A percentile compares a stretch with the other conserved stretches of the same genome.
phyloP scores from a whole-genome alignment of 371 early-diverging fungal species.

The Apophysomyces sp. region DNA sequence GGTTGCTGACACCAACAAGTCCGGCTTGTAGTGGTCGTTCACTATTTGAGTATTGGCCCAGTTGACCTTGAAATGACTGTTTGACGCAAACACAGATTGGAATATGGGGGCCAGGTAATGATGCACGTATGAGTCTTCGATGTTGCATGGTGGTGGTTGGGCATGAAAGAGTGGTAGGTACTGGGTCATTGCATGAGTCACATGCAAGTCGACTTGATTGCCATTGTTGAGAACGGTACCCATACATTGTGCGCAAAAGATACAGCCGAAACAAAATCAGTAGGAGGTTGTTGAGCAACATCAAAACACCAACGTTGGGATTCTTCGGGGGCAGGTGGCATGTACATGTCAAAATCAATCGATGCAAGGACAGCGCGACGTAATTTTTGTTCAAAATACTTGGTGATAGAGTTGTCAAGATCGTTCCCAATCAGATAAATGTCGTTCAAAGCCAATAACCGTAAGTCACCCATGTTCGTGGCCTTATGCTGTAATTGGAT shows the following conservation, averaged over 20 bases:
- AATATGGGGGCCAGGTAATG: background rate
- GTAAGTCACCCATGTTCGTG: background rate
- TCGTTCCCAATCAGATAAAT: background rate
- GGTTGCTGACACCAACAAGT: background rate
- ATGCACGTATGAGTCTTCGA: background rate
- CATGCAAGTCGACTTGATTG: background rate
- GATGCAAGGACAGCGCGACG: background rate
- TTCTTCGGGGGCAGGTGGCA: background rate
- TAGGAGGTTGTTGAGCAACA: background rate
- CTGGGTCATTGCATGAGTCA: background rate
- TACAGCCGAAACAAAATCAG: background rate
- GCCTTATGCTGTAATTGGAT: background rate
- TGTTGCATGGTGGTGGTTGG: background rate
- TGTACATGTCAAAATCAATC: background rate
- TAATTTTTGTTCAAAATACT: background rate
- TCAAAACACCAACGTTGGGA: background rate
- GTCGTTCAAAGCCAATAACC: background rate
- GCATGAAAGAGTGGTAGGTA: background rate
- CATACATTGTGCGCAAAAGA: background rate
- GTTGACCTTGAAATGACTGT: background rate
- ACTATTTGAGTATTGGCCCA: background rate
- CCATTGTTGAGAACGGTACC: background rate
- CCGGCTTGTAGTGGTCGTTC: constrained; percentile 1
- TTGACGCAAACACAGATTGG: background rate
- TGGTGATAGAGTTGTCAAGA: background rate